A percentile compares a stretch with the other conserved stretches of the same genome.
Evolutionary conservation across 495 filamentous ascomycete species (phyloP).

Genomic region (Monascus purpureus): DNA sequence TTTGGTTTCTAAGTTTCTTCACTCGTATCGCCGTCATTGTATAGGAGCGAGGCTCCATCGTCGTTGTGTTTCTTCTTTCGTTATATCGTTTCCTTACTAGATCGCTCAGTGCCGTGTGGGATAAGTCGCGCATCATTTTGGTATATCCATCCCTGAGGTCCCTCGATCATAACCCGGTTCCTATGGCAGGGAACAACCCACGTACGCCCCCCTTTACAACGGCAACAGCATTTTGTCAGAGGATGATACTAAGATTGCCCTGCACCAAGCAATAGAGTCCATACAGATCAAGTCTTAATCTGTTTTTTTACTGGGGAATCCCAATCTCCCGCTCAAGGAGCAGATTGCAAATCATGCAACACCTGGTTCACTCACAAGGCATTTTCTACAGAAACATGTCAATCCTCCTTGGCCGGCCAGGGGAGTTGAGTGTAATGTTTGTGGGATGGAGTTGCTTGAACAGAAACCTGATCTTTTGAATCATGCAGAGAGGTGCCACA

Average conservation of each 20-base stretch:
- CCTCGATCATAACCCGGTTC: too few relatives aligned
- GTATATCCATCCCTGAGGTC: too few relatives aligned
- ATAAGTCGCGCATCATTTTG: too few relatives aligned
- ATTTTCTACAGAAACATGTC: slow-evolving; percentile 8
- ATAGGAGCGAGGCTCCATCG: too few relatives aligned
- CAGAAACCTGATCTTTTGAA: slow-evolving; percentile 6
- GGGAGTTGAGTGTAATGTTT: slow-evolving; percentile 5
- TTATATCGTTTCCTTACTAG: too few relatives aligned
- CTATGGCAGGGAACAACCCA: too few relatives aligned
- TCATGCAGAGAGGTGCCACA: slow-evolving; percentile 7
- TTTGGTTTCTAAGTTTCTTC: too few relatives aligned
- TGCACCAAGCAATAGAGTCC: slow-evolving; percentile 6
- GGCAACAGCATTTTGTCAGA: too few relatives aligned
- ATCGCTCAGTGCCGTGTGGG: too few relatives aligned
- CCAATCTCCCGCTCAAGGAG: slow-evolving; percentile 4
- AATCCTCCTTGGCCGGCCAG: slow-evolving; percentile 6
- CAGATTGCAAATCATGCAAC: slow-evolving; percentile 3
- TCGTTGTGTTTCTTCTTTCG: too few relatives aligned
- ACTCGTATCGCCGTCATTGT: too few relatives aligned
- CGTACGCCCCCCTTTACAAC: too few relatives aligned
- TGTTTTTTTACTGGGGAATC: slow-evolving; percentile 8
- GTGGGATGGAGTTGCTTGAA: slow-evolving; percentile 2
- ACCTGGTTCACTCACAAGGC: slow-evolving; percentile 6
- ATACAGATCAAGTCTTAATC: slow-evolving; percentile 6
- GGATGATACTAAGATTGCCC: slow-evolving; percentile 6